Evolutionary conservation across 495 filamentous ascomycete genomes (phyloP).

Genomic region (Neurospora sp.): DNA sequence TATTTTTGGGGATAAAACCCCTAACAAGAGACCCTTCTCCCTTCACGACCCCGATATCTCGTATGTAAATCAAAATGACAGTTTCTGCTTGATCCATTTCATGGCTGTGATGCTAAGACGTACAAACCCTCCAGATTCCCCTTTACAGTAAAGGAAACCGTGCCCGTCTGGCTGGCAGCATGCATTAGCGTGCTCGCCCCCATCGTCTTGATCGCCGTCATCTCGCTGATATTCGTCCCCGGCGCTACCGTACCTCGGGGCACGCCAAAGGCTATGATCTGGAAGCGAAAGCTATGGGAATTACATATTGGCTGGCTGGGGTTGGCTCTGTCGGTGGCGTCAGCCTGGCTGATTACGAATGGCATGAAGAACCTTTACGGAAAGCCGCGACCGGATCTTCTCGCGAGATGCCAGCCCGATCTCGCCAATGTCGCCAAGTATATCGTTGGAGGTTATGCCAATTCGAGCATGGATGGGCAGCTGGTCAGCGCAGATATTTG

Average conservation of each 20-base stretch:
- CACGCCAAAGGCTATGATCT: slow-evolving; percentile 54
- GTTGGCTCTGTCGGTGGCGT: slow-evolving; percentile 52
- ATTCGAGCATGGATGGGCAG: slow-evolving; percentile 30
- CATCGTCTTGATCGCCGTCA: slow-evolving; percentile 54
- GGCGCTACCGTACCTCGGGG: slow-evolving; percentile 54
- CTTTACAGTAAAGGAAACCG: slow-evolving; percentile 61
- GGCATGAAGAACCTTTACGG: slow-evolving; percentile 80
- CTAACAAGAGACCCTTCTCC: slow-evolving; percentile 46
- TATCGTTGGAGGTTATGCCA: slow-evolving; percentile 28
- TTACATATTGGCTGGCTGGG: slow-evolving; percentile 73
- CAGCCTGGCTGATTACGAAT: slow-evolving; percentile 68
- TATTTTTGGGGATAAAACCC: slow-evolving; percentile 40
- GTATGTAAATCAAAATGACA: slow-evolving; percentile 17
- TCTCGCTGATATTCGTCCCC: slow-evolving; percentile 58
- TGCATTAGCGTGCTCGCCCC: slow-evolving; percentile 50
- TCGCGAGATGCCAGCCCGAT: slow-evolving; percentile 57
- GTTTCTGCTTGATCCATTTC: not conserved
- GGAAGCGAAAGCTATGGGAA: slow-evolving; percentile 73
- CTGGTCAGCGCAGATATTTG: slow-evolving; percentile 62
- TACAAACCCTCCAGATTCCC: slow-evolving; percentile 50
- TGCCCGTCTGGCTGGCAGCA: slow-evolving; percentile 48
- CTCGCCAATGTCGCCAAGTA: slow-evolving; percentile 30
- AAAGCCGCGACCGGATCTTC: slow-evolving; percentile 75
- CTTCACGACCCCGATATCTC: slow-evolving; percentile 35
- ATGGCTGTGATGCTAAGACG: not conserved